Evolutionary conservation across 1,284 basidiomycete genomes (phyloP).

Genomic region (Moesziomyces globuligerus): DNA sequence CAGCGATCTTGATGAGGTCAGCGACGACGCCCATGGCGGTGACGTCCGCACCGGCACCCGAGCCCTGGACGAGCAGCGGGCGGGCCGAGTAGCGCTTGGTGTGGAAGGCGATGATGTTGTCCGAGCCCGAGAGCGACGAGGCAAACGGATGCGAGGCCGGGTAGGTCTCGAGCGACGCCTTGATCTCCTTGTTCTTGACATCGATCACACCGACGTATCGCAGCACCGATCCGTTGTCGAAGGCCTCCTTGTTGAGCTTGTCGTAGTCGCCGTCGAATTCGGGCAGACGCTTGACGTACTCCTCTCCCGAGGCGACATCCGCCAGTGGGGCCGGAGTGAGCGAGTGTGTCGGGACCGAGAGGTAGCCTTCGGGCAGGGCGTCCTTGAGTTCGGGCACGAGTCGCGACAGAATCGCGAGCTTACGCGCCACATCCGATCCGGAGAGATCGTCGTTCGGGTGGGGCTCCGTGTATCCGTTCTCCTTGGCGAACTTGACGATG

Average conservation of each 20-base stretch:
- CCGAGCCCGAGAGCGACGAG: conserved; percentile 90
- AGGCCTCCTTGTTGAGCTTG: conserved; percentile 79
- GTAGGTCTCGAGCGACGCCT: conserved; percentile 91
- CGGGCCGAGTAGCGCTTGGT: conserved; percentile 78
- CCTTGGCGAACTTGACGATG: conserved; percentile 86
- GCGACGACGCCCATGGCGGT: conserved; percentile 97
- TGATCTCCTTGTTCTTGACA: conserved; percentile 77
- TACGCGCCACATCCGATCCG: conserved; percentile 95
- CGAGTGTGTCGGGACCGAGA: conserved; percentile 82
- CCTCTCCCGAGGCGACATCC: conserved; percentile 70
- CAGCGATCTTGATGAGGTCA: conserved; percentile 72
- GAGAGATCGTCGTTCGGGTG: conserved; percentile 96
- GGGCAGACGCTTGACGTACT: conserved; percentile 82
- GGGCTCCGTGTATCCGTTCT: conserved; percentile 96
- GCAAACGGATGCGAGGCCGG: conserved; percentile 90
- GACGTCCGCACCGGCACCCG: conserved; percentile 94
- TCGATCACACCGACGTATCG: conserved; percentile 96
- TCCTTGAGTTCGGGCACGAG: conserved; percentile 56
- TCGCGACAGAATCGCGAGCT: conserved; percentile 92
- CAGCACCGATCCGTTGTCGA: conserved; percentile 81
- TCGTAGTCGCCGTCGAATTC: conserved; percentile 87
- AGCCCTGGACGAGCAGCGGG: conserved; percentile 89
- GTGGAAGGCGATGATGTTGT: conserved; percentile 98
- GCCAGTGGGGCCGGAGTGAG: conserved; percentile 83
- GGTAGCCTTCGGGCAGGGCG: conserved; percentile 76